Conservation (phyloP, 2,329 filamentous ascomycete genomes). For the Clonostachys rhizophaga region DNA sequence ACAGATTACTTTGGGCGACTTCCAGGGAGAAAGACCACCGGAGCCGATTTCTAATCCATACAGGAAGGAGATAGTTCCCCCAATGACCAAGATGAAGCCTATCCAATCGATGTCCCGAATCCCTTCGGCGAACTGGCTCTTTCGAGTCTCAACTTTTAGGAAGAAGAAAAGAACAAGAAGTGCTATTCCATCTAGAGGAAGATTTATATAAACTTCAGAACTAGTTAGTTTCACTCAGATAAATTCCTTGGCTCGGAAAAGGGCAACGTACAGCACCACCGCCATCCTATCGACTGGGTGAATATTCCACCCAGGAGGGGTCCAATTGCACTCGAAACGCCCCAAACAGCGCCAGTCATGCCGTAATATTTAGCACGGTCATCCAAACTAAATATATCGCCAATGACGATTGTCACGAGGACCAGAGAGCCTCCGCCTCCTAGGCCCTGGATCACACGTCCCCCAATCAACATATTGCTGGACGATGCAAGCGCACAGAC, state of each 20-base stretch:
- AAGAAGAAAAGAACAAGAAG: slow-evolving; percentile 17
- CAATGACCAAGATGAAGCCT: slow-evolving; percentile 51
- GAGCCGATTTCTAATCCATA: slow-evolving; percentile 57
- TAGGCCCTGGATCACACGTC: slow-evolving; percentile 23
- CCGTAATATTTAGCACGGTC: slow-evolving; percentile 39
- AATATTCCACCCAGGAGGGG: slow-evolving; percentile 45
- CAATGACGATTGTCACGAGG: slow-evolving; percentile 27
- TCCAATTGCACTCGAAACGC: slow-evolving; percentile 43
- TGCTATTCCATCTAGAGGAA: slow-evolving; percentile 30
- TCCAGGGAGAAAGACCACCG: slow-evolving; percentile 43
- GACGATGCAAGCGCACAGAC: slow-evolving; percentile 21
- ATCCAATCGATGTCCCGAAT: slow-evolving; percentile 44
- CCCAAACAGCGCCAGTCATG: slow-evolving; percentile 52
- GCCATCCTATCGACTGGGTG: slow-evolving; percentile 40
- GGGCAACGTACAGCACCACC: slow-evolving; percentile 39
- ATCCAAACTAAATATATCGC: slow-evolving; percentile 27
- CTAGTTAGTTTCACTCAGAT: not conserved
- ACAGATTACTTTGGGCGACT: slow-evolving; percentile 44
- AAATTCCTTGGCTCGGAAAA: no score
- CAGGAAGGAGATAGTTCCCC: slow-evolving; percentile 53
- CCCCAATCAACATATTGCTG: slow-evolving; percentile 27
- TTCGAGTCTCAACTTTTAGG: slow-evolving; percentile 52
- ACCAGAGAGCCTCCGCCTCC: slow-evolving; percentile 28
- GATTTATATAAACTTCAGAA: slow-evolving; percentile 33
- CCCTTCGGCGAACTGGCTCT: slow-evolving; percentile 45